phyloP scores from a whole-genome alignment of 768 basidiomycete genomes.

The Tulasnella sp. region DNA sequence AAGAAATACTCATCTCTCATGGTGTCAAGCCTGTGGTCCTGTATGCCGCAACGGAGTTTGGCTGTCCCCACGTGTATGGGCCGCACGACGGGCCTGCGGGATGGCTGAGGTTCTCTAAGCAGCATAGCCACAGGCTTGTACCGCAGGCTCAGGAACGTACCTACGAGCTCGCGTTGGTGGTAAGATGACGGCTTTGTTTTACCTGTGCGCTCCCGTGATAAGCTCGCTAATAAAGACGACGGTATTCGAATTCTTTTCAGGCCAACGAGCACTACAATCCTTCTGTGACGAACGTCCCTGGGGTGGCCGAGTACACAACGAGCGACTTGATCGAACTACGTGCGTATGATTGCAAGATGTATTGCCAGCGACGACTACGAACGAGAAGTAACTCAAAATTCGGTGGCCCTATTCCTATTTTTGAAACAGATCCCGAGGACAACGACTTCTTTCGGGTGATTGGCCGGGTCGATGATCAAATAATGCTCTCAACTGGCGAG shows the following conservation, averaged over 20 bases:
- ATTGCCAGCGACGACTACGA: slow-evolving; percentile 26
- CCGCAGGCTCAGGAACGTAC: background rate
- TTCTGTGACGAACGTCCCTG: background rate
- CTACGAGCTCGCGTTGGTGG: background rate
- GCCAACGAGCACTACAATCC: background rate
- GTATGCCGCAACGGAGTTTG: slow-evolving; percentile 15
- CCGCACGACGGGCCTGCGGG: too few species aligned
- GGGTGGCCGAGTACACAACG: slow-evolving; percentile 23
- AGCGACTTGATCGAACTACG: slow-evolving; percentile 7
- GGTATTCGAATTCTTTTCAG: background rate
- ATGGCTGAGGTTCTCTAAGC: background rate
- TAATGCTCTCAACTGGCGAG: slow-evolving; percentile 30
- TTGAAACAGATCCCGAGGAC: slow-evolving; percentile 33
- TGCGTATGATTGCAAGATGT: background rate
- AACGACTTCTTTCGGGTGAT: slow-evolving; percentile 29
- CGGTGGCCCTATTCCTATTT: slow-evolving; percentile 32
- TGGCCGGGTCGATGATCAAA: slow-evolving; percentile 38
- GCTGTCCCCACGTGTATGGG: too few species aligned
- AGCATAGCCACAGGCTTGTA: background rate
- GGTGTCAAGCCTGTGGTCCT: slow-evolving; percentile 12
- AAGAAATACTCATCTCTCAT: slow-evolving; percentile 10
- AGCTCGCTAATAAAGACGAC: too few species aligned
- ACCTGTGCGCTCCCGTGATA: too few species aligned
- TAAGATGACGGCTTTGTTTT: background rate
- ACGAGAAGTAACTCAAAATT: slow-evolving; percentile 25